A percentile compares a stretch with the other conserved stretches of the same genome.
Evolutionary conservation across 805 yeast species (phyloP).

Genomic region (Nakazawaea ernobii): DNA sequence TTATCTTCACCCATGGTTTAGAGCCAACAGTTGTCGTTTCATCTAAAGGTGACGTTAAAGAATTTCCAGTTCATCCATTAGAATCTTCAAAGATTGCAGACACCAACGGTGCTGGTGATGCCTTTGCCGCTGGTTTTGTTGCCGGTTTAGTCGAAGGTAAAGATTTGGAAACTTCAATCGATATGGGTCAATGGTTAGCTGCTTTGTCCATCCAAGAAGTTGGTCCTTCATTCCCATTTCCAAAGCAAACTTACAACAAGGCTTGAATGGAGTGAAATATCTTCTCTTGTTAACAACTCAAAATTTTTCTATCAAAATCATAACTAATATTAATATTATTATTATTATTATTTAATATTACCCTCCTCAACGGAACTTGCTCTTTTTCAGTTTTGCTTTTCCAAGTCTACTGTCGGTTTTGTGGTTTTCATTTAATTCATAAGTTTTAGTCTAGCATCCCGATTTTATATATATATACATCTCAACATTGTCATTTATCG

Average conservation of each 20-base stretch:
- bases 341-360: too few relatives aligned
- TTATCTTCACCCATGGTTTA: slow-evolving; percentile 91
- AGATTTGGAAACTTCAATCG: slow-evolving; percentile 52
- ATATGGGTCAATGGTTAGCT: slow-evolving; percentile 97
- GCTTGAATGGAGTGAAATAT: slow-evolving; percentile 1
- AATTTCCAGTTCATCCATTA: slow-evolving; percentile 68
- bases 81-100: slow-evolving; percentile 67
- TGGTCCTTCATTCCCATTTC: slow-evolving; percentile 91
- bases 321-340: too few relatives aligned
- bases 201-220: slow-evolving; percentile 83
- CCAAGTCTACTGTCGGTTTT: too few relatives aligned
- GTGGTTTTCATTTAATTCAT: background rate
- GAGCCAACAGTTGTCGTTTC: slow-evolving; percentile 81
- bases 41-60: slow-evolving; percentile 28
- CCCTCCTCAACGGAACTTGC: background rate
- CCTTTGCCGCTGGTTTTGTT: slow-evolving; percentile 93
- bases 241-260: slow-evolving; percentile 48
- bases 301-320: background rate
- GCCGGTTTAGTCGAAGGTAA: slow-evolving; percentile 82
- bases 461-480: background rate
- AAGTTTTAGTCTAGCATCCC: background rate
- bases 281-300: background rate
- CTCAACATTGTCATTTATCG: background rate
- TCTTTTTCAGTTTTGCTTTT: background rate
- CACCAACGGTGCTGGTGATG: slow-evolving; percentile 99